Percentiles rank a stretch among this genome's conserved stretches.
phyloP scores from a whole-genome alignment of 2,329 filamentous ascomycete species.

The Xylaria sp. region DNA sequence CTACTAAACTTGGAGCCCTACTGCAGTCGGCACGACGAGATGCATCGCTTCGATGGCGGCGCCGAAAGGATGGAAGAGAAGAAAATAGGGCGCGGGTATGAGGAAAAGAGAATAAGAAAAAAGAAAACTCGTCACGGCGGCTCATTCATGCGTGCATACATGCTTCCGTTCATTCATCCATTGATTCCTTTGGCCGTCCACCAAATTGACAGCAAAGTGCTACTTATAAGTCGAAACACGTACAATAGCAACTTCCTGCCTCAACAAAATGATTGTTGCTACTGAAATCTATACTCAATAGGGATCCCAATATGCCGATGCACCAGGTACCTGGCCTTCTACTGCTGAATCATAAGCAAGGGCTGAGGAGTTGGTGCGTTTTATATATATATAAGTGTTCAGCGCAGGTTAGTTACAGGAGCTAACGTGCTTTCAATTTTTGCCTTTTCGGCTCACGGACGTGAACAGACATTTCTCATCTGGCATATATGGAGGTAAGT shows the following conservation, averaged over 20 bases:
- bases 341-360: too few relatives aligned
- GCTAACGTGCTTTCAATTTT: neutral
- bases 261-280: neutral
- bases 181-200: too few relatives aligned
- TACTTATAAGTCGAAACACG: conserved; percentile 5
- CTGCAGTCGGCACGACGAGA: neutral
- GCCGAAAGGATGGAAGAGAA: neutral
- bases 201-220: too few relatives aligned
- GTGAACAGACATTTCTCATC: neutral
- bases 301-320: neutral
- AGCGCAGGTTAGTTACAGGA: neutral
- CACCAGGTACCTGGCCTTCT: too few relatives aligned
- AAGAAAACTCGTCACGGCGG: neutral
- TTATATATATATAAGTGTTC: too few relatives aligned
- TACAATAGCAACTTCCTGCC: conserved; percentile 7
- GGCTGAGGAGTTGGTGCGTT: too few relatives aligned
- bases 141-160: neutral
- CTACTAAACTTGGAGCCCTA: neutral
- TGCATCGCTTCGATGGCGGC: too few relatives aligned
- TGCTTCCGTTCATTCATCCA: neutral
- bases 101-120: neutral
- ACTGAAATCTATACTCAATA: neutral
- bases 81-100: neutral
- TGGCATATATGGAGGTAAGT: neutral
- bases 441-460: conserved; percentile 2